Evolutionary conservation across 1,284 basidiomycete genomes (phyloP), one percentile per base, ranked within the genome.

Genomic region (Marasmius tenuissimus): DNA sequence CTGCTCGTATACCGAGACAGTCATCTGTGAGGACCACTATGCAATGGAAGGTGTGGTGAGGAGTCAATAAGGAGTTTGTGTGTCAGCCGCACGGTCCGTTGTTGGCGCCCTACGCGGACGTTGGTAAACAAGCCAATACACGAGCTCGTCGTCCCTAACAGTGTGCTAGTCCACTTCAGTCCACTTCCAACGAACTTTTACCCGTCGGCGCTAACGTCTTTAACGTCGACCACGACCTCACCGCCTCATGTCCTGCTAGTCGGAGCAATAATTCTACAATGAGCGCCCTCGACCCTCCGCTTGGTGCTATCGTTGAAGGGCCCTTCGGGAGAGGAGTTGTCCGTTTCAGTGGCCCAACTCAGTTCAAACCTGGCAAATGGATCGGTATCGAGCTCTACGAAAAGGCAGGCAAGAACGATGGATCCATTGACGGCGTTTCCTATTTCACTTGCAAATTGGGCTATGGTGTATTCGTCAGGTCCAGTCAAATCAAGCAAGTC

Each of bases 341-440:
- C 37, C 85, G 95, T 53, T 99, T 96, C 81, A 85, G 83, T 49
- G 97, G 97, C 0, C 72, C 86, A 55, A 94, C 97, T 0, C 83
- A 85, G 3, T 99, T 99, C 73, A 87, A 94, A 14, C 74, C 87
- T 1, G 97, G 97, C 0, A 91, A 92, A 77, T 99, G 97, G 97
- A 85, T 98, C 62, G 97, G 97, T 14, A 87, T 99, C 61, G 94
- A 96, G 72, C 85, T 99, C 59, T 86, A 81, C 56, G 88, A 92
- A 66, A 74, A 84, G 4, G 90, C 87, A 50, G 97, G 97, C 45
- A 98, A 98, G 88, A 99, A 99, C 78, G 92, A 99, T 70, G 97
- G 97, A 1, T 85, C 87, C 1, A 93, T 99, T 0, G 83, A 91
- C 54, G 96, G 92, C 34, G 81, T 89, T 61, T 69, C 77, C 8